Evolutionary conservation across 331 rosid genomes (phyloP).

Genomic region (Quercus phellos): DNA sequence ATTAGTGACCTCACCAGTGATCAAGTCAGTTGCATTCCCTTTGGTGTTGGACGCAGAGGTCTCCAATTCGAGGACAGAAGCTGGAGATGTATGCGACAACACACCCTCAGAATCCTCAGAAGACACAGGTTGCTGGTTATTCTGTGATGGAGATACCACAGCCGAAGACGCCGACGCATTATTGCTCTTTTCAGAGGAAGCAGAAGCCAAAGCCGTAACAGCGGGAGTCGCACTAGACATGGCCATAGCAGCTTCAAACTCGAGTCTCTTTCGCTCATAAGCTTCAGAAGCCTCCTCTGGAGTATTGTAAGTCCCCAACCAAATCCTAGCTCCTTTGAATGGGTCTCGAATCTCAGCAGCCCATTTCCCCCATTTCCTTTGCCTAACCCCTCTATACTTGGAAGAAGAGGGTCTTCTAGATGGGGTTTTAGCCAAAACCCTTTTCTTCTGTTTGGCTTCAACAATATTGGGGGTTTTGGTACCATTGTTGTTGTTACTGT

Average conservation of each 20-base stretch:
- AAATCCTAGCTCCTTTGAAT: constrained; percentile 37
- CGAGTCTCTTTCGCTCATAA: constrained; percentile 43
- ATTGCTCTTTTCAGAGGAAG: constrained; percentile 26
- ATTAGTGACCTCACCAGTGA: constrained; percentile 19
- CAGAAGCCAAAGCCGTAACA: neutral
- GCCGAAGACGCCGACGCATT: constrained; percentile 12
- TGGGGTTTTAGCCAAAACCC: constrained; percentile 19
- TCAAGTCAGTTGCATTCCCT: neutral
- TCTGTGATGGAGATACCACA: constrained; percentile 1
- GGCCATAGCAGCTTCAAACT: constrained; percentile 41
- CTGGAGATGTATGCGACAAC: constrained; percentile 39
- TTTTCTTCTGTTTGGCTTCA: constrained; percentile 13
- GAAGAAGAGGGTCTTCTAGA: constrained; percentile 27
- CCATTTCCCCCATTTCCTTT: constrained; percentile 83
- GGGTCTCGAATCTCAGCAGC: constrained; percentile 85
- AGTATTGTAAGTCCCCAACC: constrained; percentile 69
- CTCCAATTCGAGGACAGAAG: constrained; percentile 48
- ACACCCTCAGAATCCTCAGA: constrained; percentile 37
- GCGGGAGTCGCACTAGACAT: constrained; percentile 7
- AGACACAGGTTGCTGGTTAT: constrained; percentile 8
- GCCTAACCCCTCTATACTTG: constrained; percentile 63
- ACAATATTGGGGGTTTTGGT: neutral
- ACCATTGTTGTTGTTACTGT: constrained; percentile 32
- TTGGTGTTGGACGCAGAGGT: constrained; percentile 31
- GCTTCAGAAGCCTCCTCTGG: constrained; percentile 66